Conservation (phyloP, 164 flowering plant species). For the Vitis rupestris region DNA sequence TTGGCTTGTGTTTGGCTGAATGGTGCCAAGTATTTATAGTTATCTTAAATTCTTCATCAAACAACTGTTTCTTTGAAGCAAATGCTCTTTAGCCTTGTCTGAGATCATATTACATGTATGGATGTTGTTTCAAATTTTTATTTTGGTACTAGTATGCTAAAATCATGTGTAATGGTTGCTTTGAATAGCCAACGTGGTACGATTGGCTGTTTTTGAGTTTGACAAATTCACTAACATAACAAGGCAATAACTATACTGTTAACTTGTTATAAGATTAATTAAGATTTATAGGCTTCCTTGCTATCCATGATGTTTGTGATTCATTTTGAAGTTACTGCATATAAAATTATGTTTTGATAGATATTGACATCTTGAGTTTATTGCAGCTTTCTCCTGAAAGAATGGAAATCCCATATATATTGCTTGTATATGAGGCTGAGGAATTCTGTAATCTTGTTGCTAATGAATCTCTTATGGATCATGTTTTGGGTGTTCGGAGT, state of each 20-base stretch:
- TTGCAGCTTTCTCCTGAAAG: conserved; percentile 55
- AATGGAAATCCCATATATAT: conserved; percentile 54
- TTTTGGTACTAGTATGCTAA: too few relatives aligned
- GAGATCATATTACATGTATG: too few relatives aligned
- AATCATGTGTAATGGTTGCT: neutral
- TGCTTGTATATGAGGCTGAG: conserved; percentile 76
- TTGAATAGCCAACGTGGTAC: neutral
- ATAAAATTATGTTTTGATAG: neutral
- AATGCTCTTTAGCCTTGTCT: too few relatives aligned
- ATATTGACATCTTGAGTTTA: neutral
- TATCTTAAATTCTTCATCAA: too few relatives aligned
- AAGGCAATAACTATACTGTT: too few relatives aligned
- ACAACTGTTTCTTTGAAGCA: too few relatives aligned
- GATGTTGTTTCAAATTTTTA: too few relatives aligned
- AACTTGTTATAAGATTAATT: neutral
- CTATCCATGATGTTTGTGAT: neutral
- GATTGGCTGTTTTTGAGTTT: neutral
- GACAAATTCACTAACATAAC: neutral
- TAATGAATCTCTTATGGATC: conserved; percentile 47
- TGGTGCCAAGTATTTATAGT: too few relatives aligned
- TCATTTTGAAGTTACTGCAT: neutral
- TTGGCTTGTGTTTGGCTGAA: too few relatives aligned
- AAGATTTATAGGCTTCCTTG: neutral
- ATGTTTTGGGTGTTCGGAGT: conserved; percentile 50
- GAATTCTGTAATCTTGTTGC: conserved; percentile 72